Conservation (phyloP, 257 asterid genomes). For the Solanum acaule region DNA sequence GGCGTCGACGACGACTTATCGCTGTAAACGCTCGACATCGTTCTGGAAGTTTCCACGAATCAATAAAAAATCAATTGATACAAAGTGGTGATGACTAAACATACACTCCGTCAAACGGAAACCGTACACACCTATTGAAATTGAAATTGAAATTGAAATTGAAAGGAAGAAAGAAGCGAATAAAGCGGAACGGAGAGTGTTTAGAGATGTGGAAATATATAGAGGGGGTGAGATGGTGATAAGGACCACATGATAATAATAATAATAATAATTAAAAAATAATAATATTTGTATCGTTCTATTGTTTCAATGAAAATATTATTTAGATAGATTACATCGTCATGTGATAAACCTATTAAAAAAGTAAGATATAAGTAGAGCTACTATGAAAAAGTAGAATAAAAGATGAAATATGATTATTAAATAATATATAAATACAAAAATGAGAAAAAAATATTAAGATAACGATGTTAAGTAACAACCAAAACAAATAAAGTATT, state of each 20-base stretch:
- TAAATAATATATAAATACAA: too few species aligned
- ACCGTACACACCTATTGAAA: background rate
- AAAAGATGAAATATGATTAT: too few species aligned
- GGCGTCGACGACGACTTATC: background rate
- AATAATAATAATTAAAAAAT: too few species aligned
- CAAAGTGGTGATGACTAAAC: background rate
- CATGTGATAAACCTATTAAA: too few species aligned
- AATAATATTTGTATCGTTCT: too few species aligned
- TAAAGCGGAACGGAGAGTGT: background rate
- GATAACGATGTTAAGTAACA: too few species aligned
- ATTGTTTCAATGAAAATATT: too few species aligned
- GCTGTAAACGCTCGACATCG: background rate
- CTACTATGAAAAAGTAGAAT: too few species aligned
- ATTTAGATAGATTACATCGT: too few species aligned
- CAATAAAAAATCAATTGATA: background rate
- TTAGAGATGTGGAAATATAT: background rate
- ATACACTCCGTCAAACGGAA: background rate
- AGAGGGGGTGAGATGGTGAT: background rate
- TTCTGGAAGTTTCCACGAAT: background rate
- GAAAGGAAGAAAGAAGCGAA: background rate
- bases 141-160: background rate
- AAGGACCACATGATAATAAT: background rate
- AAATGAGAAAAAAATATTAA: too few species aligned
- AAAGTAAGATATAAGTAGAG: too few species aligned
- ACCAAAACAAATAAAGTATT: too few species aligned